These are phyloP conservation scores for Colletotrichum sp. DNA, from an alignment of 2,329 filamentous ascomycete genomes.

Conservation along the genomic window DNA sequence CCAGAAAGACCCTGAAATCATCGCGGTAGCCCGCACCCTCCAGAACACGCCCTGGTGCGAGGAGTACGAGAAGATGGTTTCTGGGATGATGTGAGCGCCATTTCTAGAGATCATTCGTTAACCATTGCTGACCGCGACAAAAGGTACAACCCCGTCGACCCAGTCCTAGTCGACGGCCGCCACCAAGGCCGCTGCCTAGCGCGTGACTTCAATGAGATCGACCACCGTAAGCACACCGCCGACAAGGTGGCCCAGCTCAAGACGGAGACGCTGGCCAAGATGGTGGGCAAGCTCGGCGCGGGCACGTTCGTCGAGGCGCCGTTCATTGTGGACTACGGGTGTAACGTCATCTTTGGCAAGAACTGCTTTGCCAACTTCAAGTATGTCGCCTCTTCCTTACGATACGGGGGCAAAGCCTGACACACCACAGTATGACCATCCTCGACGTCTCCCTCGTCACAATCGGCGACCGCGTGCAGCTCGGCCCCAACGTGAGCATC, in stretches of 20 bases:
- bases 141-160: slow-evolving; percentile 52
- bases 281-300: slow-evolving; percentile 51
- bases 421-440: slow-evolving; percentile 39
- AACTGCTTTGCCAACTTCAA: slow-evolving; percentile 63
- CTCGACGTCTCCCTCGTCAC: slow-evolving; percentile 56
- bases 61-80: slow-evolving; percentile 17
- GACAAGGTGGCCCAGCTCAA: slow-evolving; percentile 34
- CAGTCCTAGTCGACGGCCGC: slow-evolving; percentile 48
- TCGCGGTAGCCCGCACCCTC: background rate
- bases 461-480: slow-evolving; percentile 55
- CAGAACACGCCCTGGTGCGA: slow-evolving; percentile 3
- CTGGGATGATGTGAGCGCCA: background rate
- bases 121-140: background rate
- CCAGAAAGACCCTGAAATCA: background rate
- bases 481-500: slow-evolving; percentile 57
- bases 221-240: slow-evolving; percentile 51
- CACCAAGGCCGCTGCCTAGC: slow-evolving; percentile 53
- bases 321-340: slow-evolving; percentile 64
- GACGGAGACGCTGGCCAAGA: slow-evolving; percentile 45
- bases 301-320: slow-evolving; percentile 62
- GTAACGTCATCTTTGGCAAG: slow-evolving; percentile 62
- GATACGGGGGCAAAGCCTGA: too few species aligned
- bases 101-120: background rate
- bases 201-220: slow-evolving; percentile 54
- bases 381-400: background rate